Base-by-base conservation (phyloP, 805 yeast species). In the Candida namnaoensis region DNA sequence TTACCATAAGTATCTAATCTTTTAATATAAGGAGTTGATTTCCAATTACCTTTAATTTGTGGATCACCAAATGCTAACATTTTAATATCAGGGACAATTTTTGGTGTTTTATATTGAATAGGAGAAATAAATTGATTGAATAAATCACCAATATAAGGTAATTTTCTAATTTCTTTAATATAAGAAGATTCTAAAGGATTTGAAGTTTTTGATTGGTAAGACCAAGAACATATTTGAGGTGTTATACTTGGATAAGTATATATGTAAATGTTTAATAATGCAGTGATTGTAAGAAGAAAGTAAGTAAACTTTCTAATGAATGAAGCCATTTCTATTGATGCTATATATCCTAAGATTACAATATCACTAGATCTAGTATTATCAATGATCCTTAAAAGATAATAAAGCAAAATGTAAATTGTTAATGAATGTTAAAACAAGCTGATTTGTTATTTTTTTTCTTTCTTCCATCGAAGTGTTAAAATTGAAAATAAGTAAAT, bases 41-140 rank as follows among this genome's bases (percentile, higher is more conserved):
- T 75, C 83, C 87, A 80, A 50, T 80, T 76, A 3, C 99, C 99
- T 47, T 91, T 85, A 60, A 93, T 90, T 65, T 93, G 99, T 0
- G 99, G 99, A 56, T 93, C 99, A 7, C 98, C 99, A 60, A 88
- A 81, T 6, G 95, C 83, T 48, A 90, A 60, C 61, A 93, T 61
- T 47, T 76, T 77, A 40, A 90, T 72, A 49, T 74, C 78, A 10
- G 67, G 57, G 5, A 68, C 47, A 13, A 11, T 27, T 3, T 37
- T 34, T 26, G 49, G 47, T 12, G 40, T 30, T 15, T 37, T 44
- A 34, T 45, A 34, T 34, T 40, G 36, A 44, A 51, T 34, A 32
- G 51, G 42, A 28, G 61, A 19, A 42, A 67, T 47, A 49, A 66
- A 43, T 36, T 57, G 53, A 53, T 35, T 57, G 24, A 43, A 30